These are phyloP conservation scores for Gentiana dahurica DNA, from an alignment of 257 asterid genomes.

Conservation along the genomic window DNA sequence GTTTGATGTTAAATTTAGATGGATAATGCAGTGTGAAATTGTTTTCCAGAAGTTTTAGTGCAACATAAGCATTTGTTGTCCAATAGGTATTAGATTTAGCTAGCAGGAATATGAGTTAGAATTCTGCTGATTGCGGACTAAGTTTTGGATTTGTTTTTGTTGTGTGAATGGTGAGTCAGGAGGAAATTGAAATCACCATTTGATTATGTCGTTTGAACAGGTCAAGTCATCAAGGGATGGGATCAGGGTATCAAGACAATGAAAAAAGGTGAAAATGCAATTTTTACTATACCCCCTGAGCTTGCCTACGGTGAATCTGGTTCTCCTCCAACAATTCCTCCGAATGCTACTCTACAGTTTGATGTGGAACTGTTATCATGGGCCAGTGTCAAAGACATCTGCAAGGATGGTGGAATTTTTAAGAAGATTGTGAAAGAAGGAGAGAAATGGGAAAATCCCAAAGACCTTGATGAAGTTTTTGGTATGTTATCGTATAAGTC, in stretches of 20 bases:
- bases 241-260: slow-evolving; percentile 50
- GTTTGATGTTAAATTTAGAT: too few species aligned
- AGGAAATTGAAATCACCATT: background rate
- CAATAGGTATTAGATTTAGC: too few species aligned
- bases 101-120: too few species aligned
- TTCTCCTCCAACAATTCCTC: slow-evolving; percentile 54
- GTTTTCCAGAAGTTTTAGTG: too few species aligned
- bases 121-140: too few species aligned
- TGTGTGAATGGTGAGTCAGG: too few species aligned
- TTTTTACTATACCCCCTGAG: slow-evolving; percentile 44
- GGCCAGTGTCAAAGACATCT: slow-evolving; percentile 56
- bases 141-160: too few species aligned
- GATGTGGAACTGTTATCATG: slow-evolving; percentile 55
- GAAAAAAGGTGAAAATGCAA: slow-evolving; percentile 59
- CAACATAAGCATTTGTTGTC: too few species aligned
- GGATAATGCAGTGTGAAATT: too few species aligned
- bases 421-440: slow-evolving; percentile 40
- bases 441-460: slow-evolving; percentile 57
- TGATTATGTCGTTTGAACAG: slow-evolving; percentile 9
- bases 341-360: slow-evolving; percentile 44
- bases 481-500: slow-evolving; percentile 14
- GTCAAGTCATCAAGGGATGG: slow-evolving; percentile 59
- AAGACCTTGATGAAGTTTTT: slow-evolving; percentile 45
- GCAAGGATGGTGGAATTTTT: slow-evolving; percentile 54
- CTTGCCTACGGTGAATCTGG: slow-evolving; percentile 56